Base-by-base conservation (phyloP, 306 rosid species). In the Luffa acutangula region DNA sequence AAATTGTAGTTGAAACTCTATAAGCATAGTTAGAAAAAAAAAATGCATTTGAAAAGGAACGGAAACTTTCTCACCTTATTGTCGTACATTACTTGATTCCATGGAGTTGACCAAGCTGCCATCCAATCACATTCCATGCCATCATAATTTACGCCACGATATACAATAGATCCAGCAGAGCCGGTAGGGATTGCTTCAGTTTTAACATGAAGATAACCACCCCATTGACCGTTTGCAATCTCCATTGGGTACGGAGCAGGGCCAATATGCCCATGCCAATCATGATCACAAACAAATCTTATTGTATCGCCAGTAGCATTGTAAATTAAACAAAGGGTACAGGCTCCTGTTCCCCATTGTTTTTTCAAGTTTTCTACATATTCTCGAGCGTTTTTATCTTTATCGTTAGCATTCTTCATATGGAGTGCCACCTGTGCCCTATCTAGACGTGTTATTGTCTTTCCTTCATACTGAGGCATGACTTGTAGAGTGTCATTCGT, bases 161-260 rank as follows among this genome's bases (percentile, higher is more conserved):
- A 60, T 4, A 6, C 31, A 25, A 25, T 1, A 5, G 54, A 25
- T 25, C 31, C 54, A 4, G 4, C 54, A 8, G 54, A 8, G 9
- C 73, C 73, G 9, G 5, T 1, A 25, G 36, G 12, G 34, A 1
- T 0, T 25, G 0, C 0, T 13, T 6, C 4, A 15, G 13, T 60
- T 14, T 41, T 2, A 31, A 45, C 48, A 5, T 60, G 74, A 41
- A 78, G 33, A 59, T 60, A 62, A 4, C 54, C 80, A 78, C 74
- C 80, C 74, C 74, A 78, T 18, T 78, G 80, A 9, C 72, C 80
- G 6, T 78, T 78, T 78, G 10, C 5, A 21, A 77, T 77, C 39
- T 1, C 3, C 3, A 1, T 0, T 3, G 80, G 80, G 71, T 59
- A 77, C 5, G 80, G 72, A 53, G 1, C 5, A 49, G 5, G 21